Conservation (phyloP, 2,329 filamentous ascomycete species). For the Fusarium bulbicola region DNA sequence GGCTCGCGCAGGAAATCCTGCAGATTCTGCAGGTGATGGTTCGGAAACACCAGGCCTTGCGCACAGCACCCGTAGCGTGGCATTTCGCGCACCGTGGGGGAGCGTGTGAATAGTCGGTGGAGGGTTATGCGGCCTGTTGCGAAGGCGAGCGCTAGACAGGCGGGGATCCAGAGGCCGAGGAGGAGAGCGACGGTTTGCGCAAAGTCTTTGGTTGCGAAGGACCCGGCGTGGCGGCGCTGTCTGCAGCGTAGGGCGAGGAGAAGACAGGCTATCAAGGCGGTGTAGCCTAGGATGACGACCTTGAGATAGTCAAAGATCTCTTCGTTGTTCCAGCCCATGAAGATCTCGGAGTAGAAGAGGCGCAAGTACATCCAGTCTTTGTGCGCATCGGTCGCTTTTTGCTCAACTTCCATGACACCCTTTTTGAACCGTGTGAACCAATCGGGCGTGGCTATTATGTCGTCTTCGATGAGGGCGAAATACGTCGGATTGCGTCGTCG, state of each 20-base stretch:
- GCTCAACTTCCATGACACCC: slow-evolving; percentile 44
- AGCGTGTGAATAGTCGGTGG: slow-evolving; percentile 37
- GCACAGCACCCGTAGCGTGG: slow-evolving; percentile 51
- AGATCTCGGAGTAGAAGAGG: slow-evolving; percentile 51
- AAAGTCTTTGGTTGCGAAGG: slow-evolving; percentile 29
- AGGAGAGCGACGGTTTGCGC: slow-evolving; percentile 42
- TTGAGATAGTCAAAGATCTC: slow-evolving; percentile 45
- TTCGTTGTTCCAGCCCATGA: slow-evolving; percentile 52
- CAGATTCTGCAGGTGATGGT: slow-evolving; percentile 42
- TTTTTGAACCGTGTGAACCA: slow-evolving; percentile 46
- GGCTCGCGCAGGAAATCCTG: slow-evolving; percentile 43
- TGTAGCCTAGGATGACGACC: slow-evolving; percentile 42
- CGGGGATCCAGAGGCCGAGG: slow-evolving; percentile 44
- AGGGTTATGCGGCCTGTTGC: slow-evolving; percentile 42
- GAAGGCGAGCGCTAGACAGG: slow-evolving; percentile 45
- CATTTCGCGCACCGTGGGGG: slow-evolving; percentile 47
- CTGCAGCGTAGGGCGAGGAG: slow-evolving; percentile 13
- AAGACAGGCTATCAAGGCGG: slow-evolving; percentile 23
- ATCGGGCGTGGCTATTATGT: slow-evolving; percentile 47
- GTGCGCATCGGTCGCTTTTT: slow-evolving; percentile 16
- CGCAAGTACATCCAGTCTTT: slow-evolving; percentile 50
- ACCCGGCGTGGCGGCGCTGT: slow-evolving; percentile 8
- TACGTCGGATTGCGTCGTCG: slow-evolving; percentile 42
- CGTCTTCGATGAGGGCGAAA: slow-evolving; percentile 51
- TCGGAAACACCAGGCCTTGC: slow-evolving; percentile 49